phyloP scores from a whole-genome alignment of 352 stramenopile genomes.

The Globisporangium paroecandrum region DNA sequence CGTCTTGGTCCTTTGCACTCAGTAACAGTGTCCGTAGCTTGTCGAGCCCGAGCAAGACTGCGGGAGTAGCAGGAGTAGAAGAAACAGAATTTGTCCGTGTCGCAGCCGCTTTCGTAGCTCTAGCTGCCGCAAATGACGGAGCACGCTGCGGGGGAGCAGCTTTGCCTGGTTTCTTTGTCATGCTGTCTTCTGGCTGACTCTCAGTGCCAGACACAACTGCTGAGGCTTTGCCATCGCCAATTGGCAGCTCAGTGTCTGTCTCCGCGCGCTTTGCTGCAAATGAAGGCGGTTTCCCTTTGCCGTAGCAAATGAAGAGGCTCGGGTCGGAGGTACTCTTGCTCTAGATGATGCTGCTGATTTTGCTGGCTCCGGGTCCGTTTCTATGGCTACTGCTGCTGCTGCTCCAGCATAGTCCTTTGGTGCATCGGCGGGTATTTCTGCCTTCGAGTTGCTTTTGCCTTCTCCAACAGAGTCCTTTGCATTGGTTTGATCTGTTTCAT shows the following conservation, averaged over 20 bases:
- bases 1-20: conserved; percentile 39
- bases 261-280: conserved; percentile 20
- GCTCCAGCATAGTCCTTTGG: neutral
- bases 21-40: conserved; percentile 48
- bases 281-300: conserved; percentile 13
- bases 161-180: conserved; percentile 8
- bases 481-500: neutral
- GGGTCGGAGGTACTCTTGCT: conserved; percentile 7
- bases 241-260: conserved; percentile 14
- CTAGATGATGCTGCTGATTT: neutral
- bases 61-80: neutral
- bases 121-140: conserved; percentile 30
- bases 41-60: conserved; percentile 21
- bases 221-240: neutral
- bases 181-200: conserved; percentile 10
- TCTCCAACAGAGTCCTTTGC: neutral
- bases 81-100: neutral
- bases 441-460: neutral
- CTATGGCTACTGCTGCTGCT: neutral
- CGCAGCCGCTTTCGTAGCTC: conserved; percentile 22
- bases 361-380: neutral
- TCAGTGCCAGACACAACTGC: neutral
- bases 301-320: conserved; percentile 24
- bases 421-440: neutral
- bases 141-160: conserved; percentile 8